These are phyloP conservation scores for Corynespora cassiicola DNA, from an alignment of 2,329 filamentous ascomycete species.

Conservation along the genomic window DNA sequence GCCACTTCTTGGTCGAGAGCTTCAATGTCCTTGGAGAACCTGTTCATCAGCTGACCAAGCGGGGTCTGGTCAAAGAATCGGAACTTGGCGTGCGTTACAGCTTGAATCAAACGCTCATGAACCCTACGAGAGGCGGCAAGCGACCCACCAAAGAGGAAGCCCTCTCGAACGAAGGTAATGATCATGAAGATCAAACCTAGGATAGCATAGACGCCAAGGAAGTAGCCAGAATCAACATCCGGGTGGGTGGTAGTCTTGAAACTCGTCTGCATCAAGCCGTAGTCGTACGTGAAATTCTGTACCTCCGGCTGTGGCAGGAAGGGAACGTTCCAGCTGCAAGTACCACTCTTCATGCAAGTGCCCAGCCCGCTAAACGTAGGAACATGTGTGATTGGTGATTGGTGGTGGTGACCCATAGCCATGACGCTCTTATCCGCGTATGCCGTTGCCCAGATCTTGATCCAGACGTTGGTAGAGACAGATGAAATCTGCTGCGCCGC, in stretches of 20 bases:
- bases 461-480: slow-evolving; percentile 92
- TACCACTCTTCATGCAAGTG: slow-evolving; percentile 57
- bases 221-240: slow-evolving; percentile 81
- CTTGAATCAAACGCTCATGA: slow-evolving; percentile 77
- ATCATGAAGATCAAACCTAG: slow-evolving; percentile 79
- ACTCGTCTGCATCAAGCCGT: slow-evolving; percentile 47
- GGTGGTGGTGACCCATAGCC: slow-evolving; percentile 36
- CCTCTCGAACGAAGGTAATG: slow-evolving; percentile 82
- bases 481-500: slow-evolving; percentile 81
- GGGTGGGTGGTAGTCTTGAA: slow-evolving; percentile 45
- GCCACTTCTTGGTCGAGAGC: slow-evolving; percentile 95
- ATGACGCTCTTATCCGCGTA: slow-evolving; percentile 64
- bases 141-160: slow-evolving; percentile 91
- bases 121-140: slow-evolving; percentile 85
- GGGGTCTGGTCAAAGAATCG: slow-evolving; percentile 98
- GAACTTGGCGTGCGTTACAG: slow-evolving; percentile 89
- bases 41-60: slow-evolving; percentile 94
- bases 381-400: slow-evolving; percentile 51
- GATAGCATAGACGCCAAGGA: slow-evolving; percentile 80
- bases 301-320: slow-evolving; percentile 30
- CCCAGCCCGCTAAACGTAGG: slow-evolving; percentile 51
- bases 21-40: slow-evolving; percentile 97
- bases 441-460: slow-evolving; percentile 91
- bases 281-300: slow-evolving; percentile 39
- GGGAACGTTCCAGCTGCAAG: slow-evolving; percentile 56